phyloP scores from a whole-genome alignment of 257 asterid species.

The Penstemon newberryi region DNA sequence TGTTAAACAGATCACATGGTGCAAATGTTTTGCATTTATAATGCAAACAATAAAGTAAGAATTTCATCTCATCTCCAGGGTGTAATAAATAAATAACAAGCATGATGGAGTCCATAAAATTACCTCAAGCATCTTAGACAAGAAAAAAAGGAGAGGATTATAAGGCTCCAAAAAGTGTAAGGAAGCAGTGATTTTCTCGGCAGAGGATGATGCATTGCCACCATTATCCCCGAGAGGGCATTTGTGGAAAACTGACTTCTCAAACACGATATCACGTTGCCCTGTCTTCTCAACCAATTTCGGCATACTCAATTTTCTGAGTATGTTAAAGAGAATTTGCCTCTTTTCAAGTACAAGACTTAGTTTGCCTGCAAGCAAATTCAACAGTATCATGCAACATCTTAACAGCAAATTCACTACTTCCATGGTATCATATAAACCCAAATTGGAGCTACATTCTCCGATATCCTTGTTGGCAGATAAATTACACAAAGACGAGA shows the following conservation, averaged over 20 bases:
- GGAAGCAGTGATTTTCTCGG: constrained; percentile 65
- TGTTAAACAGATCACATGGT: constrained; percentile 8
- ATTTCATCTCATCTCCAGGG: constrained; percentile 5
- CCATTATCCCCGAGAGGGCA: constrained; percentile 37
- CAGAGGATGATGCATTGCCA: constrained; percentile 38
- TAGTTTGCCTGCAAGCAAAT: constrained; percentile 39
- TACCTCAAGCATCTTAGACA: constrained; percentile 74
- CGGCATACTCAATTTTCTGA: constrained; percentile 41
- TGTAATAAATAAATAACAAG: constrained; percentile 16
- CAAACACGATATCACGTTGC: constrained; percentile 36
- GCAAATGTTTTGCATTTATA: background rate
- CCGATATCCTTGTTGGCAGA: constrained; percentile 34
- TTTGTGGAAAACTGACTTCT: constrained; percentile 51
- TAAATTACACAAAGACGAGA: constrained; percentile 35
- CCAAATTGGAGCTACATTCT: constrained; percentile 31
- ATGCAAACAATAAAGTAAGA: background rate
- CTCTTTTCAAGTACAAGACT: constrained; percentile 52
- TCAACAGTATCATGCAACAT: constrained; percentile 65
- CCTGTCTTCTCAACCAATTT: constrained; percentile 32
- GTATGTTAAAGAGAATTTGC: constrained; percentile 45
- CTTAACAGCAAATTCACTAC: constrained; percentile 56
- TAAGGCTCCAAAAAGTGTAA: constrained; percentile 60
- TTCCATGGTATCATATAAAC: constrained; percentile 39
- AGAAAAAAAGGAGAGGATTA: constrained; percentile 44
- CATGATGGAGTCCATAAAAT: constrained; percentile 24